Evolutionary conservation across 164 flowering plant genomes (phyloP), one percentile per base, ranked within the genome.

Genomic region (Vitis labrusca): DNA sequence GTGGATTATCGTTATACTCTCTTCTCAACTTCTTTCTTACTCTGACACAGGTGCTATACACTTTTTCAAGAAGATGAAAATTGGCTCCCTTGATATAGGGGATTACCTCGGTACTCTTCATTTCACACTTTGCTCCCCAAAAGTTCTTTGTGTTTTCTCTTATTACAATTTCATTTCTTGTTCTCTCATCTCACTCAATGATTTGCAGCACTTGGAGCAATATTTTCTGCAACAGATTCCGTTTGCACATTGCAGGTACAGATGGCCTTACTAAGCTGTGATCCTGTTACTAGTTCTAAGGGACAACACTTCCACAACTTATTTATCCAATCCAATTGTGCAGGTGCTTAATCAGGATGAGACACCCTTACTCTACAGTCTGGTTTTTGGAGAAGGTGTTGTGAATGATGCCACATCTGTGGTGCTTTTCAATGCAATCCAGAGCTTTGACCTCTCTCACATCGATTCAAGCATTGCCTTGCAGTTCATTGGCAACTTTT

Each of bases 331-430:
- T 23, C 77, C 23, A 30, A 72, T 74, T 70, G 37, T 74, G 52
- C 85, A 94, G 97, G 94, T 94, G 71, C 94, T 94, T 74, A 88
- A 86, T 78, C 97, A 94, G 80, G 98, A 92, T 75, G 97, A 94
- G 71, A 94, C 94, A 52, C 98, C 97, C 68, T 76, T 94, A 49
- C 81, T 94, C 2, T 88, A 92, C 79, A 94, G 98, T 75, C 77
- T 91, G 66, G 98, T 94, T 53, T 94, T 94, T 68, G 98, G 97
- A 50, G 98, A 94, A 86, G 91, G 97, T 61, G 98, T 94, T 27
- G 97, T 92, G 19, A 94, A 94, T 76, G 98, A 94, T 79, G 98
- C 98, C 32, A 92, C 97, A 51, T 92, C 98, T 23, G 91, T 94
- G 65, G 98, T 94, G 69, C 97, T 94, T 61, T 94, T 94, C 82